These are phyloP conservation scores for Oryza coarctata DNA, from an alignment of 176 grass and related monocot genomes.

Conservation along the genomic window DNA sequence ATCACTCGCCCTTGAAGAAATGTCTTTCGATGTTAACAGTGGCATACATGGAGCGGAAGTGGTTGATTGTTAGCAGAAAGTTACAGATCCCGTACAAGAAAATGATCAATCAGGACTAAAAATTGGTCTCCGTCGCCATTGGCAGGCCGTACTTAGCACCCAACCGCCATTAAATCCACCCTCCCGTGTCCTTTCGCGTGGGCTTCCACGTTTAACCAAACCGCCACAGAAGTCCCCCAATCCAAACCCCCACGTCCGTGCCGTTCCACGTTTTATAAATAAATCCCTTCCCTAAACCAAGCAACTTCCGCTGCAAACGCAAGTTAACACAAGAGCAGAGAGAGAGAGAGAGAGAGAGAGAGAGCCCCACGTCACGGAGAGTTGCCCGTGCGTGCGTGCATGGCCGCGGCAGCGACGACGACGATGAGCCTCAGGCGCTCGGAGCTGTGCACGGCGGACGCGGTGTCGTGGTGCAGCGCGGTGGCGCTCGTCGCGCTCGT, in stretches of 20 bases:
- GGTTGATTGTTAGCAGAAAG: not conserved
- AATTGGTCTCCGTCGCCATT: not conserved
- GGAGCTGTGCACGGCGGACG: constrained; percentile 53
- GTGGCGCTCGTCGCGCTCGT: constrained; percentile 66
- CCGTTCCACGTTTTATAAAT: not conserved
- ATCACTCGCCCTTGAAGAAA: not conserved
- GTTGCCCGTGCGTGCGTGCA: not conserved
- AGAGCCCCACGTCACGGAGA: not conserved
- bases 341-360: not conserved
- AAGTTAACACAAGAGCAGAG: not conserved
- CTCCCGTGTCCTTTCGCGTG: not conserved
- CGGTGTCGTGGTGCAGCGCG: constrained; percentile 68
- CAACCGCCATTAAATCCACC: not conserved
- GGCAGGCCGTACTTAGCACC: constrained; percentile 23
- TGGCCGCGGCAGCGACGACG: not conserved
- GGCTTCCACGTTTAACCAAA: constrained; percentile 27
- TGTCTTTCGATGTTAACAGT: not conserved
- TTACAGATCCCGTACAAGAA: not conserved
- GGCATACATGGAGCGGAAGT: not conserved
- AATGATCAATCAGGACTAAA: not conserved
- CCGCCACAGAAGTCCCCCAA: constrained; percentile 36
- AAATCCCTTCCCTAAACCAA: constrained; percentile 13
- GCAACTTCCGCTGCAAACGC: constrained; percentile 24
- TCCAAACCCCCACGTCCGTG: constrained; percentile 37
- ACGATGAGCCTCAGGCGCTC: not conserved